Evolutionary conservation across 768 basidiomycete genomes (phyloP).

Genomic region (Pleurotus giganteus): DNA sequence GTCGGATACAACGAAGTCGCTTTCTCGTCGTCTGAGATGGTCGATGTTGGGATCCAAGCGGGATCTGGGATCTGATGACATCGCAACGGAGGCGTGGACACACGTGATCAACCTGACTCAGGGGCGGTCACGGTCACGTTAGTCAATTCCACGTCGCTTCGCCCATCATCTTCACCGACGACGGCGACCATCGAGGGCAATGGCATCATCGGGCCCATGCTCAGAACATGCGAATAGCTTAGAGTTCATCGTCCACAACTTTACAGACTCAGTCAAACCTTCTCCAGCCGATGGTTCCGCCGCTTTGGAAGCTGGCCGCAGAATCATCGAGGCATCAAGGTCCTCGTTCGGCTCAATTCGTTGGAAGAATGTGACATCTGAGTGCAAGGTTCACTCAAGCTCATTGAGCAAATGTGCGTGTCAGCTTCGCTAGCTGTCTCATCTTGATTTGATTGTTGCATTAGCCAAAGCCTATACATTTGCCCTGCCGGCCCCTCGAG

Average conservation of each 20-base stretch:
- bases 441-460: too few species aligned
- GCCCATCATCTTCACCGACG: neutral
- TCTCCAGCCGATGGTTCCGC: neutral
- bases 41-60: constrained; percentile 5
- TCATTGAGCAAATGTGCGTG: neutral
- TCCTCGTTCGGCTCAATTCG: neutral
- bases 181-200: neutral
- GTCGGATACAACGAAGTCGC: too few species aligned
- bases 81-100: neutral
- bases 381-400: neutral
- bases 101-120: neutral
- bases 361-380: neutral
- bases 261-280: neutral
- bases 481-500: neutral
- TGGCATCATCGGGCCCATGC: neutral
- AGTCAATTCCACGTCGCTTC: neutral
- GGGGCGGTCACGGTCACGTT: neutral
- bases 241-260: constrained; percentile 6
- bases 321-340: neutral
- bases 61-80: constrained; percentile 8
- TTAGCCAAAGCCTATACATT: constrained; percentile 1
- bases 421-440: neutral
- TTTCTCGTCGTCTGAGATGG: neutral
- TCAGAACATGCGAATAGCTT: neutral
- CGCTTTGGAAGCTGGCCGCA: neutral